phyloP scores from a whole-genome alignment of 106 monocot genomes.

The Apostasia shenzhenica region DNA sequence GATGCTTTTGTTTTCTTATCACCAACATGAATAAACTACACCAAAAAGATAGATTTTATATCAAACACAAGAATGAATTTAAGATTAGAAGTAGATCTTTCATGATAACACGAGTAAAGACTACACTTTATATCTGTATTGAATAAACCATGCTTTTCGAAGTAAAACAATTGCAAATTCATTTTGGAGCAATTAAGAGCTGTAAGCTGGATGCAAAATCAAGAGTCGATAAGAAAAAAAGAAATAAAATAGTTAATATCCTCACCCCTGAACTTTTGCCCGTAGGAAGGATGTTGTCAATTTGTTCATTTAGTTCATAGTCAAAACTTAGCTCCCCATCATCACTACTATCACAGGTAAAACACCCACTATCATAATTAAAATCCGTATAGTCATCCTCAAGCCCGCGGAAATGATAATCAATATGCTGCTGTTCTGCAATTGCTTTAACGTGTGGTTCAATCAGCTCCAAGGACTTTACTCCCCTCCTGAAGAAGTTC shows the following conservation, averaged over 20 bases:
- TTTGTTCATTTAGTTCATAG: constrained; percentile 28
- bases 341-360: constrained; percentile 25
- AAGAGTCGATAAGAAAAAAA: background rate
- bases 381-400: constrained; percentile 50
- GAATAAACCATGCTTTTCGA: too few species aligned
- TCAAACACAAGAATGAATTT: too few species aligned
- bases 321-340: constrained; percentile 41
- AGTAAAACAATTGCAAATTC: too few species aligned
- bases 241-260: background rate
- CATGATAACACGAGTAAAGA: too few species aligned
- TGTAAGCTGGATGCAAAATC: background rate
- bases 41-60: too few species aligned
- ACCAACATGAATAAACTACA: too few species aligned
- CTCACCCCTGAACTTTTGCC: constrained; percentile 53
- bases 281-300: constrained; percentile 17
- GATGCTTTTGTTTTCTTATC: too few species aligned
- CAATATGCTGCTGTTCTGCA: constrained; percentile 79
- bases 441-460: constrained; percentile 77
- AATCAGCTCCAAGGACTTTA: constrained; percentile 64
- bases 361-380: constrained; percentile 23
- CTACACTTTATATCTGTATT: too few species aligned
- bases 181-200: too few species aligned
- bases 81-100: too few species aligned
- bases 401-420: constrained; percentile 73
- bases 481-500: constrained; percentile 79